Evolutionary conservation across 805 yeast species (phyloP).

Genomic region (Pichia sporocuriosa): DNA sequence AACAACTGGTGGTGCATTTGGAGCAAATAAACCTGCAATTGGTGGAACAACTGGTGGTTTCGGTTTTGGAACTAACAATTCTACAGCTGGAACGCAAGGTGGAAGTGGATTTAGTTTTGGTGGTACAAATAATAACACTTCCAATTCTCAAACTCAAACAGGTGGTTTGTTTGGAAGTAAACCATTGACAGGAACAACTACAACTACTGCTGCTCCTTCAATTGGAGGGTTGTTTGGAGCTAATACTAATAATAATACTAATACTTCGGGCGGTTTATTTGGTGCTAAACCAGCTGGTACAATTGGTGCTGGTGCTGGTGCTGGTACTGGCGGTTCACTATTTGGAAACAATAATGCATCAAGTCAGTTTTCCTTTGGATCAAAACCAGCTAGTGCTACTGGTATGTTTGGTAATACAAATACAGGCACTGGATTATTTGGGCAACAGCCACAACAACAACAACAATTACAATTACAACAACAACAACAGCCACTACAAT

Average conservation of each 20-base stretch:
- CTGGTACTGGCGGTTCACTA: constrained; percentile 9
- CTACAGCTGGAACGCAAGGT: neutral
- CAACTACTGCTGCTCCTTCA: neutral
- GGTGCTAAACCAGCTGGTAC: constrained; percentile 15
- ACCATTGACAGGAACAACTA: neutral
- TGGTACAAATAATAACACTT: constrained; percentile 20
- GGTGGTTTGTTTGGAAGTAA: constrained; percentile 32
- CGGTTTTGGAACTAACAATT: neutral
- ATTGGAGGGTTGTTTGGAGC: constrained; percentile 20
- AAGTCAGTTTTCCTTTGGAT: constrained; percentile 23
- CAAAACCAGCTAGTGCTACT: constrained; percentile 12
- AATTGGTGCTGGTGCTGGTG: constrained; percentile 16
- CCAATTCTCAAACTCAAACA: constrained; percentile 19
- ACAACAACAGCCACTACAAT: constrained; percentile 32
- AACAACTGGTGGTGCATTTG: constrained; percentile 20
- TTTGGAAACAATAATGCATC: constrained; percentile 14
- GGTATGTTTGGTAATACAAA: constrained; percentile 17
- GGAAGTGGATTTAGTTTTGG: constrained; percentile 15
- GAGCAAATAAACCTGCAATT: constrained; percentile 17
- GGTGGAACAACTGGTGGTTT: constrained; percentile 12
- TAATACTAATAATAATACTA: constrained; percentile 9
- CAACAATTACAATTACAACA: constrained; percentile 9
- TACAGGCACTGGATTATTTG: constrained; percentile 6
- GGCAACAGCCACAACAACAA: constrained; percentile 7
- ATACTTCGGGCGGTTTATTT: constrained; percentile 18